phyloP scores from a whole-genome alignment of 192 early-diverging fungal species.

The Backusella tuberculispora region DNA sequence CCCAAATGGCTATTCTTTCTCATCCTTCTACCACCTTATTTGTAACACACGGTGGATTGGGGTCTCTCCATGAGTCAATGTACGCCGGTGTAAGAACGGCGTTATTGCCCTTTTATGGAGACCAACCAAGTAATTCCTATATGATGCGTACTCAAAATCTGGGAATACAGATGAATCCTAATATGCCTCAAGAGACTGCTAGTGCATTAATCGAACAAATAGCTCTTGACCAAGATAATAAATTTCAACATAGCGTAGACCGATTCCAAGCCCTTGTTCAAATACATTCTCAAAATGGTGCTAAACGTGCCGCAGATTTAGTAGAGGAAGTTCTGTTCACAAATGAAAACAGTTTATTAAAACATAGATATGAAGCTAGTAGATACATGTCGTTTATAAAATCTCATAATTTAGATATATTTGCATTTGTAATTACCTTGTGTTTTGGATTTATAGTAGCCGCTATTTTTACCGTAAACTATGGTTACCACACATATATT shows the following conservation, averaged over 20 bases:
- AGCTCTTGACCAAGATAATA: background rate
- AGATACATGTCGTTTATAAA: slow-evolving; percentile 29
- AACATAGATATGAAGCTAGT: slow-evolving; percentile 22
- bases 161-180: background rate
- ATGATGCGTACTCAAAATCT: background rate
- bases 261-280: slow-evolving; percentile 19
- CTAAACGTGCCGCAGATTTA: slow-evolving; percentile 24
- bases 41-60: slow-evolving; percentile 36
- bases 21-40: slow-evolving; percentile 36
- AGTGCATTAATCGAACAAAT: background rate
- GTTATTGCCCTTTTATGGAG: slow-evolving; percentile 36
- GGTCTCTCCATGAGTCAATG: slow-evolving; percentile 38
- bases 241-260: background rate
- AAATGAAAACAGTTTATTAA: background rate
- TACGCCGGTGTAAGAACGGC: slow-evolving; percentile 35
- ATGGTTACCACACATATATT: background rate
- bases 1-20: slow-evolving; percentile 38
- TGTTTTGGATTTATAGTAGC: background rate
- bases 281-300: slow-evolving; percentile 20
- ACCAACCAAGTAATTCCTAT: slow-evolving; percentile 30
- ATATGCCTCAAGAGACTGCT: too few species aligned
- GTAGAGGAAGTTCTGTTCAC: slow-evolving; percentile 36
- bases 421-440: background rate
- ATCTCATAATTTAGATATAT: slow-evolving; percentile 28
- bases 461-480: background rate